Conservation (phyloP, 129 eudicot genomes). For the Flaveria brownii region DNA sequence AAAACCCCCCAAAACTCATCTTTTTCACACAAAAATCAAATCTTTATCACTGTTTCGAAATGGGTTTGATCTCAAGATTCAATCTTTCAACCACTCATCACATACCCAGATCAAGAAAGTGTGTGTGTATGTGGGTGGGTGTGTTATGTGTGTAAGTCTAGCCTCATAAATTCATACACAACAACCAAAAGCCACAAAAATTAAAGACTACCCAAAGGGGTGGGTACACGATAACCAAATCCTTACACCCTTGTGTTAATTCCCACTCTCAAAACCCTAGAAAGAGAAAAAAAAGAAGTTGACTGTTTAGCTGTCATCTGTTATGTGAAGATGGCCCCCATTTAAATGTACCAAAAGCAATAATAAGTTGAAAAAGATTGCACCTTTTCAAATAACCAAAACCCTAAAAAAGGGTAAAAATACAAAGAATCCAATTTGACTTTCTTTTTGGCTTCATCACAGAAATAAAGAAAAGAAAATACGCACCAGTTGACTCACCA, state of each 20-base stretch:
- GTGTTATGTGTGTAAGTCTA: constrained; percentile 21
- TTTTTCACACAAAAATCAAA: constrained; percentile 5
- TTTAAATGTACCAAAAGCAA: constrained; percentile 31
- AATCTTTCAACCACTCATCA: constrained; percentile 31
- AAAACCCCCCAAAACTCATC: constrained; percentile 76
- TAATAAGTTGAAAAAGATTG: constrained; percentile 18
- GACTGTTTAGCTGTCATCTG: constrained; percentile 55
- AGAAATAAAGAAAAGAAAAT: constrained; percentile 23
- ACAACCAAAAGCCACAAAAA: constrained; percentile 65
- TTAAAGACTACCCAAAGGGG: constrained; percentile 53
- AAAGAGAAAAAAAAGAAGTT: constrained; percentile 25
- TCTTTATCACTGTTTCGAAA: constrained; percentile 23
- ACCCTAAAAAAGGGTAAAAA: constrained; percentile 24
- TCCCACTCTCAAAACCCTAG: constrained; percentile 46
- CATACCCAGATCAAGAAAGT: constrained; percentile 30
- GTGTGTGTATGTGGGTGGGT: constrained; percentile 13
- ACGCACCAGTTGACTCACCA: constrained; percentile 36
- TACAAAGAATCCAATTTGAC: constrained; percentile 36
- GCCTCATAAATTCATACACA: constrained; percentile 46
- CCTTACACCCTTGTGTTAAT: constrained; percentile 37
- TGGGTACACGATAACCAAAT: constrained; percentile 63
- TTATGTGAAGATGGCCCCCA: constrained; percentile 30
- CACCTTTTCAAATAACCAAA: constrained; percentile 3
- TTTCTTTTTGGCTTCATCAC: constrained; percentile 30
- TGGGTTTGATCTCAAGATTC: constrained; percentile 36